Conservation (phyloP, 2,329 filamentous ascomycete genomes). For the Stemphylium vesicarium region DNA sequence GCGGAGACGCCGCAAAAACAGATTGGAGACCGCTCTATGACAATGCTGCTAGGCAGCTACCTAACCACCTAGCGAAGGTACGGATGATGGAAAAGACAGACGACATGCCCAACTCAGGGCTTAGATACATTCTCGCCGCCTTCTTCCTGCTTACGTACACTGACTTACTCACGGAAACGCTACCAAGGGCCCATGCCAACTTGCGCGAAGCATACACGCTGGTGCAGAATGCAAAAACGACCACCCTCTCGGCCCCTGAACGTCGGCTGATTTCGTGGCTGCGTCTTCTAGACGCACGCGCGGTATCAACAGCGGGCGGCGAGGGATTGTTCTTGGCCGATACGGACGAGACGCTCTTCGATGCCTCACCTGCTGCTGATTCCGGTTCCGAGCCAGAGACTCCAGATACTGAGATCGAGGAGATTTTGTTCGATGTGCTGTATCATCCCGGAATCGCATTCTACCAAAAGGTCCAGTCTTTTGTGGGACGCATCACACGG, state of each 20-base stretch:
- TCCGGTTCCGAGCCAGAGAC: slow-evolving; percentile 38
- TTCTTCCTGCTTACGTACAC: slow-evolving; percentile 63
- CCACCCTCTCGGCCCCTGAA: slow-evolving; percentile 45
- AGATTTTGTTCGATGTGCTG: slow-evolving; percentile 61
- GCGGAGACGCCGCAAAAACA: slow-evolving; percentile 37
- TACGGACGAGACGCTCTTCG: slow-evolving; percentile 56
- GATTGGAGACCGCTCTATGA: slow-evolving; percentile 45
- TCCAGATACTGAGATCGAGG: slow-evolving; percentile 50
- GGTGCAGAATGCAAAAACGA: slow-evolving; percentile 47
- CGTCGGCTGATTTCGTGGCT: slow-evolving; percentile 62
- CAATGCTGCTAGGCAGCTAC: slow-evolving; percentile 35
- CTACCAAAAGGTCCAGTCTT: slow-evolving; percentile 64
- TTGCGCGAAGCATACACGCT: slow-evolving; percentile 59
- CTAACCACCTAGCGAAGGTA: slow-evolving; percentile 22
- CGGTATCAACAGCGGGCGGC: slow-evolving; percentile 61
- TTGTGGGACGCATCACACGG: slow-evolving; percentile 63
- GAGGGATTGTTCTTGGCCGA: slow-evolving; percentile 61
- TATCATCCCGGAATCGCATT: slow-evolving; percentile 64
- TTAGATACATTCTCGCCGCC: slow-evolving; percentile 57
- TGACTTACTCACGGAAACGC: slow-evolving; percentile 45
- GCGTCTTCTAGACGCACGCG: slow-evolving; percentile 61
- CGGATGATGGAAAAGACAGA: slow-evolving; percentile 16
- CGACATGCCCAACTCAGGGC: slow-evolving; percentile 17
- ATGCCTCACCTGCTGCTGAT: slow-evolving; percentile 52
- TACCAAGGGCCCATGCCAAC: slow-evolving; percentile 46